A percentile compares a stretch with the other conserved stretches of the same genome.
phyloP scores from a whole-genome alignment of 2,329 filamentous ascomycete species.

The Sordariomycetes sp. region DNA sequence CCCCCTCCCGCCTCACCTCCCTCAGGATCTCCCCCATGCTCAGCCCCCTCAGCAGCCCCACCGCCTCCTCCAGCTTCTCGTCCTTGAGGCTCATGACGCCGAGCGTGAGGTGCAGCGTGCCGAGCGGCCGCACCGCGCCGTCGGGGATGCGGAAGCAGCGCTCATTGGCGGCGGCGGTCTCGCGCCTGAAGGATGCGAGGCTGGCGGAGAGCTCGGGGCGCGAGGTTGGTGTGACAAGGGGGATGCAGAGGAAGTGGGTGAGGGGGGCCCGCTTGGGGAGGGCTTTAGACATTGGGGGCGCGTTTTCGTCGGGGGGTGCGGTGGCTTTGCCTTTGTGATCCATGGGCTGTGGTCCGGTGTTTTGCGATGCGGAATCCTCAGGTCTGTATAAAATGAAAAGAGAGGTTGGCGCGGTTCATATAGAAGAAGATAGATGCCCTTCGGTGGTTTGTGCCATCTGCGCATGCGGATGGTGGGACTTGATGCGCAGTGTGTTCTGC shows the following conservation, averaged over 20 bases:
- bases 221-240: slow-evolving; percentile 50
- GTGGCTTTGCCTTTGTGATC: not conserved
- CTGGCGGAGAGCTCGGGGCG: slow-evolving; percentile 51
- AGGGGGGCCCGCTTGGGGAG: slow-evolving; percentile 21
- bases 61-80: slow-evolving; percentile 27
- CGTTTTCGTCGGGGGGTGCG: not conserved
- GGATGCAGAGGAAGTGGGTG: slow-evolving; percentile 68
- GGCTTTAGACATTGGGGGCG: not conserved
- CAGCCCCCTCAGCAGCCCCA: slow-evolving; percentile 23
- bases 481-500: no score
- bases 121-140: slow-evolving; percentile 60
- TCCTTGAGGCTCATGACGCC: slow-evolving; percentile 67
- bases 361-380: not conserved
- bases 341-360: not conserved
- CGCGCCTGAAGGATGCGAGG: slow-evolving; percentile 46
- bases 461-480: no score
- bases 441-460: no score
- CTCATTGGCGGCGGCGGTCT: slow-evolving; percentile 32
- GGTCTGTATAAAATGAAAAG: not conserved
- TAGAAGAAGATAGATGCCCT: no score
- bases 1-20: slow-evolving; percentile 7
- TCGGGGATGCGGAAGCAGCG: slow-evolving; percentile 37
- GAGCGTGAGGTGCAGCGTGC: slow-evolving; percentile 74
- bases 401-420: not conserved
- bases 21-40: slow-evolving; percentile 24